Evolutionary conservation across 176 grass and related monocot genomes (phyloP).

Genomic region (Melocanna baccifera): DNA sequence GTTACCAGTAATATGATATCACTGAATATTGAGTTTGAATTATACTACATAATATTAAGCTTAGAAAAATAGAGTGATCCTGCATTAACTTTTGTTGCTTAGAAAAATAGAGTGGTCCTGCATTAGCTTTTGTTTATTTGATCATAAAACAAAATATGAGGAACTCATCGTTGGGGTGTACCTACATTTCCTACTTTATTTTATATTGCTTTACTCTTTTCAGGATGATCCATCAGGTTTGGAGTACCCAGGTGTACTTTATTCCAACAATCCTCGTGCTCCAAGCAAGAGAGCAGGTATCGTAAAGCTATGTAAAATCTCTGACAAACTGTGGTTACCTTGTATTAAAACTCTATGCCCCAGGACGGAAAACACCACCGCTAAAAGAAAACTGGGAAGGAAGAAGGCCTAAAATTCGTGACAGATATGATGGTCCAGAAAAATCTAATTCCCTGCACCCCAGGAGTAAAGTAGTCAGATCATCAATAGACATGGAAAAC

Average conservation of each 20-base stretch:
- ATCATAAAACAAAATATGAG: not conserved
- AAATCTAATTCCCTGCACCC: conserved; percentile 12
- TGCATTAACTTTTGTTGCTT: not conserved
- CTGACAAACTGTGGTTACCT: conserved; percentile 2
- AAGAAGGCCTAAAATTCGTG: conserved; percentile 37
- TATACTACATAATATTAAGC: not conserved
- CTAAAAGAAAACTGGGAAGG: conserved; percentile 52
- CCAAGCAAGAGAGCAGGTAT: conserved; percentile 51
- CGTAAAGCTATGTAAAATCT: not conserved
- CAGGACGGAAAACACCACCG: conserved; percentile 34
- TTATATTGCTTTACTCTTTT: conserved; percentile 22
- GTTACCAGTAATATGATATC: not conserved
- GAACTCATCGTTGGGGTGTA: not conserved
- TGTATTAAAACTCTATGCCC: conserved; percentile 27
- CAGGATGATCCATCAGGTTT: conserved; percentile 65
- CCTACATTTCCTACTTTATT: not conserved
- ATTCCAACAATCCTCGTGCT: conserved; percentile 37
- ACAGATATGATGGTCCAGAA: conserved; percentile 26
- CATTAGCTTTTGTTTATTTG: conserved; percentile 7
- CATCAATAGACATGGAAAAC: conserved; percentile 39
- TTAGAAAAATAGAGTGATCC: not conserved
- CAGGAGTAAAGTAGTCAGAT: conserved; percentile 29
- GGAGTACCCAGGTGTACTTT: conserved; percentile 52
- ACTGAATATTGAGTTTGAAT: not conserved
- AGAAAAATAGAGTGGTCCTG: not conserved